phyloP scores from a whole-genome alignment of 495 filamentous ascomycete genomes.

The Xanthoparmelia taractica region DNA sequence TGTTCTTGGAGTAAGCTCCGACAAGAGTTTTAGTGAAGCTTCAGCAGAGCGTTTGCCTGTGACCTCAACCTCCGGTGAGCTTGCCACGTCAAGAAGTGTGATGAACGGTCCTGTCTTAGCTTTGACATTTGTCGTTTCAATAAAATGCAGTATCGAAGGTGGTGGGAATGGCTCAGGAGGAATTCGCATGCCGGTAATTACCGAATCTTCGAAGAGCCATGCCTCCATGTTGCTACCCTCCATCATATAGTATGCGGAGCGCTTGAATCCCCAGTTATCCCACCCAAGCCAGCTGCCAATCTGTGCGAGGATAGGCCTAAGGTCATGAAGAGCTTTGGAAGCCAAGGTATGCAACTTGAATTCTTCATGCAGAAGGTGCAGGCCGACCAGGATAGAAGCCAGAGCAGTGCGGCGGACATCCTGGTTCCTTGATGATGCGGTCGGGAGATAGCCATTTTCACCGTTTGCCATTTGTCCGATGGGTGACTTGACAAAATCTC shows the following conservation, averaged over 20 bases:
- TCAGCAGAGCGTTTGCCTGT: conserved; percentile 23
- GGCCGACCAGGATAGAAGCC: conserved; percentile 60
- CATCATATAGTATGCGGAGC: conserved; percentile 56
- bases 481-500: conserved; percentile 52
- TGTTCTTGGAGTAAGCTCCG: conserved; percentile 55
- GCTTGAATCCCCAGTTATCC: conserved; percentile 54
- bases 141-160: conserved; percentile 62
- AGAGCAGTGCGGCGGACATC: conserved; percentile 52
- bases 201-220: conserved; percentile 54
- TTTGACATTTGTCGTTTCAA: conserved; percentile 42
- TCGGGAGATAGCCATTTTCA: conserved; percentile 53
- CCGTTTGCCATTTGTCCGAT: conserved; percentile 45
- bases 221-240: conserved; percentile 55
- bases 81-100: conserved; percentile 52
- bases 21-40: conserved; percentile 28
- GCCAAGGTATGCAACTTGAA: conserved; percentile 69
- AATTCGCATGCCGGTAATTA: conserved; percentile 39
- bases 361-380: conserved; percentile 84
- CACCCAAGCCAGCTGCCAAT: conserved; percentile 80
- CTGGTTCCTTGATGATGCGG: conserved; percentile 44
- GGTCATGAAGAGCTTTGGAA: conserved; percentile 46
- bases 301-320: conserved; percentile 69
- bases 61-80: conserved; percentile 25
- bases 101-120: conserved; percentile 43
- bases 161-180: conserved; percentile 53